Conservation (phyloP, 2,329 filamentous ascomycete species). For the Sarocladium oryzae region DNA sequence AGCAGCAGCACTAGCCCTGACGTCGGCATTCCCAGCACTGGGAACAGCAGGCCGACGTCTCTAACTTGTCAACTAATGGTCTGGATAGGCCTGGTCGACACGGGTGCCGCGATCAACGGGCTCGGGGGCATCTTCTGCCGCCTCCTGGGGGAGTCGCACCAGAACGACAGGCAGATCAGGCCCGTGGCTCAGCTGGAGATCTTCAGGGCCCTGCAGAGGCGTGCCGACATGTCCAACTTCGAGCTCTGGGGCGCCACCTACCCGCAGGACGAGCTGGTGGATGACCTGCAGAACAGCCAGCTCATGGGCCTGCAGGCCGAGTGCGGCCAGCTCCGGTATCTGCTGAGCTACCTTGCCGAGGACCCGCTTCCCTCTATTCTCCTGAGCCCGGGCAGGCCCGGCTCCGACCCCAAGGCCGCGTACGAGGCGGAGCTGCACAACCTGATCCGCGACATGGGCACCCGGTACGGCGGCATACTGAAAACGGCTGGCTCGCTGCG, state of each 20-base stretch:
- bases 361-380: not conserved
- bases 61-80: not conserved
- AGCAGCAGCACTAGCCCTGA: no score
- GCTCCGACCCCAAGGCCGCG: not conserved
- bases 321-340: not conserved
- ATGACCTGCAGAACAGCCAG: conserved; percentile 1
- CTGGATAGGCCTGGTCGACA: not conserved
- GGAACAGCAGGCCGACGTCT: not conserved
- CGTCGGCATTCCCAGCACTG: no score
- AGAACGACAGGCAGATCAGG: not conserved
- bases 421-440: not conserved
- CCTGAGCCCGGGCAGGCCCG: not conserved
- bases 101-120: not conserved
- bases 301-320: not conserved
- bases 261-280: not conserved
- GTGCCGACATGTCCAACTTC: not conserved
- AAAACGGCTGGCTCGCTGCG: not conserved
- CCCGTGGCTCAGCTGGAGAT: not conserved
- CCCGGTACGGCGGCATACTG: not conserved
- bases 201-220: not conserved
- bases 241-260: not conserved
- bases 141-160: not conserved
- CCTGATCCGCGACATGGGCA: not conserved
- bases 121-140: not conserved
- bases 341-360: not conserved